phyloP scores from a whole-genome alignment of 495 filamentous ascomycete genomes.

The Aspergillus incahuasiensis region DNA sequence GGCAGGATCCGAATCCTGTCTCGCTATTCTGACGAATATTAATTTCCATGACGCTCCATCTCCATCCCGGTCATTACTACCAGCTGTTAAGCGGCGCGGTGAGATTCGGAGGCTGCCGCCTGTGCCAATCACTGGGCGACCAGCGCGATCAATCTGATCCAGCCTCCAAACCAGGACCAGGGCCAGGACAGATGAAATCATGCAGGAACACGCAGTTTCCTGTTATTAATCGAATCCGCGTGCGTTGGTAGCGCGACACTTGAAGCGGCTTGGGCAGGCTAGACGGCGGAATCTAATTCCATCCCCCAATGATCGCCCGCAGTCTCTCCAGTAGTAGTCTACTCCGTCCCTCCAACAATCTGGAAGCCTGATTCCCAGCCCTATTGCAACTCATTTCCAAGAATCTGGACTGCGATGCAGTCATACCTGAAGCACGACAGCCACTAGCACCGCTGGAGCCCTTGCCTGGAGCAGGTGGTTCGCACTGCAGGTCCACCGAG shows the following conservation, averaged over 20 bases:
- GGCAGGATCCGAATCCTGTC: neutral
- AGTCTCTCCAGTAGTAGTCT: neutral
- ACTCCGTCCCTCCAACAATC: neutral
- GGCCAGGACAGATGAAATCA: neutral
- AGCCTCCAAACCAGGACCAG: neutral
- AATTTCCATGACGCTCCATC: no score
- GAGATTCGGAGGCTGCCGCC: neutral
- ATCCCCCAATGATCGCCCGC: slow-evolving; percentile 1
- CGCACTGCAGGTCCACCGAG: slow-evolving; percentile 8
- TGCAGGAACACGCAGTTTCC: neutral
- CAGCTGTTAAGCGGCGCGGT: neutral
- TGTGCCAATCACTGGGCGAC: neutral
- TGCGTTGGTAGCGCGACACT: neutral
- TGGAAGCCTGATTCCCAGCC: neutral
- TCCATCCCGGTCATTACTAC: neutral
- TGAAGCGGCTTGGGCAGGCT: neutral
- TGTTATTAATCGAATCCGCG: neutral
- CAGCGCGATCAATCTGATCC: neutral
- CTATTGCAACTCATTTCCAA: neutral
- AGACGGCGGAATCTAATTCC: neutral
- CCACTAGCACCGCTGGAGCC: neutral
- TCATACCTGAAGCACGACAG: neutral
- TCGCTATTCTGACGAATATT: no score
- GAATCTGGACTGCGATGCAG: neutral
- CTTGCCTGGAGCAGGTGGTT: slow-evolving; percentile 16